Evolutionary conservation across 148 eudicot genomes (phyloP).

Genomic region (Silene uniflora): DNA sequence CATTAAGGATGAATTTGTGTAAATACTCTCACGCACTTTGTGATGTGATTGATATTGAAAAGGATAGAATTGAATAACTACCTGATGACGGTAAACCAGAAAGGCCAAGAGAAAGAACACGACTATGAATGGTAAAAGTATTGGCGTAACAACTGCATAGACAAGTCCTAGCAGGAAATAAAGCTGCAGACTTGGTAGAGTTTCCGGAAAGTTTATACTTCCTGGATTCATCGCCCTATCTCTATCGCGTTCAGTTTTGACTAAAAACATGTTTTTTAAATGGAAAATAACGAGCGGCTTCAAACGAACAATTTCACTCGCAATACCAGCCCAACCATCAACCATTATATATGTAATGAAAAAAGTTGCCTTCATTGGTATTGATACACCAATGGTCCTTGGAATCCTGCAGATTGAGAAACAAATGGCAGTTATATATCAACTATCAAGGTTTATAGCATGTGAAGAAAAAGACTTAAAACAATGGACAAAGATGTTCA

Average conservation of each 20-base stretch:
- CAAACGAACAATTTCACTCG: slow-evolving; percentile 83
- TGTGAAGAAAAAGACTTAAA: background rate
- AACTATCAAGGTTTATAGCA: background rate
- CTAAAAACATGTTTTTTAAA: slow-evolving; percentile 88
- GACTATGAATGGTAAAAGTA: slow-evolving; percentile 82
- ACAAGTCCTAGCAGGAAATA: slow-evolving; percentile 91
- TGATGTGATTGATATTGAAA: no score
- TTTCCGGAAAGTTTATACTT: slow-evolving; percentile 72
- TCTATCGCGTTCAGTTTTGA: slow-evolving; percentile 89
- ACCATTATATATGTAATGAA: slow-evolving; percentile 97
- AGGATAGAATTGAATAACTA: slow-evolving; percentile 16
- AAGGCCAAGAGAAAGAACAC: slow-evolving; percentile 86
- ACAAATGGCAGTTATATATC: background rate
- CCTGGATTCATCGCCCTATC: slow-evolving; percentile 87
- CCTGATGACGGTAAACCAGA: slow-evolving; percentile 96
- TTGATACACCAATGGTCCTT: slow-evolving; percentile 68
- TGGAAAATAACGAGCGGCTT: slow-evolving; percentile 77
- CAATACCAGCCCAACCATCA: slow-evolving; percentile 97
- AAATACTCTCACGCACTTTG: no score
- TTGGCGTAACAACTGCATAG: slow-evolving; percentile 85
- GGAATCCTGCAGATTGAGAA: slow-evolving; percentile 45
- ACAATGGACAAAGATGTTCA: background rate
- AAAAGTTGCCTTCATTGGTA: slow-evolving; percentile 97
- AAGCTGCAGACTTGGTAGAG: slow-evolving; percentile 78
- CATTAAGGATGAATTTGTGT: no score